Conservation (phyloP, 129 eudicot genomes). For the Chrysanthemum lavandulifolium region DNA sequence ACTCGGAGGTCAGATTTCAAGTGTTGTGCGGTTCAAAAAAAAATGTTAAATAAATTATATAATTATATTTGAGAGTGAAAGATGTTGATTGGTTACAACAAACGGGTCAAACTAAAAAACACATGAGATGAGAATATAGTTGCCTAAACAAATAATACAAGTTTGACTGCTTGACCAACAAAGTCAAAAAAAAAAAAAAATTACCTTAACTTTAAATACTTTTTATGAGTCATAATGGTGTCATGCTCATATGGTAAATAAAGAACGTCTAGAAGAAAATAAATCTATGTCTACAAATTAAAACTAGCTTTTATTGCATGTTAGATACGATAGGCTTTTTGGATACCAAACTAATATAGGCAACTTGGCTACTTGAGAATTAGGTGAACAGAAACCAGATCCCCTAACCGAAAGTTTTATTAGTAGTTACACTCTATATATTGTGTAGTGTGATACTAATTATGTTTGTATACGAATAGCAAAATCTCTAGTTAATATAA, state of each 20-base stretch:
- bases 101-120: slow-evolving; percentile 36
- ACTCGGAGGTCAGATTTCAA: too few relatives aligned
- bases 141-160: slow-evolving; percentile 13
- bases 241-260: background rate
- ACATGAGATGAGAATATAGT: slow-evolving; percentile 1
- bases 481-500: too few relatives aligned
- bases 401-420: too few relatives aligned
- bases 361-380: background rate
- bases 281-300: background rate
- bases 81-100: slow-evolving; percentile 2
- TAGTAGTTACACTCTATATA: too few relatives aligned
- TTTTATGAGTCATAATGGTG: background rate
- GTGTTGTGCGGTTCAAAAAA: too few relatives aligned
- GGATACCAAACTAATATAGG: slow-evolving; percentile 3
- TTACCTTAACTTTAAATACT: background rate
- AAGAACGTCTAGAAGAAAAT: slow-evolving; percentile 9
- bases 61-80: background rate
- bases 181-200: slow-evolving; percentile 4
- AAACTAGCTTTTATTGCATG: slow-evolving; percentile 2
- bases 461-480: too few relatives aligned
- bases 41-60: background rate
- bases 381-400: background rate
- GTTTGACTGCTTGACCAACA: slow-evolving; percentile 28
- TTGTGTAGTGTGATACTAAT: too few relatives aligned
- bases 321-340: background rate